A percentile compares a stretch with the other conserved stretches of the same genome.
These are phyloP conservation scores for Centella asiatica DNA, from an alignment of 129 eudicot species.

Conservation along the genomic window DNA sequence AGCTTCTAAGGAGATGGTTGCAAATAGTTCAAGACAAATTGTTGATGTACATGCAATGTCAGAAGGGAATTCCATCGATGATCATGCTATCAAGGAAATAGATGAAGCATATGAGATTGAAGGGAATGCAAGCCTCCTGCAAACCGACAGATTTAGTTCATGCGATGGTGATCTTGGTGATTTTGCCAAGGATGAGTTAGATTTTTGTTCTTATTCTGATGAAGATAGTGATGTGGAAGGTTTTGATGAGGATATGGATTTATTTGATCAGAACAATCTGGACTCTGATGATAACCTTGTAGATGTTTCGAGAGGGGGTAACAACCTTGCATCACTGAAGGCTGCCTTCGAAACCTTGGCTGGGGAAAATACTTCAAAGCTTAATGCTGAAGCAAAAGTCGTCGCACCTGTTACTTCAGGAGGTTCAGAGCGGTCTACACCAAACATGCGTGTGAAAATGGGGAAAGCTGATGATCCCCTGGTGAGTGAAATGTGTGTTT, in stretches of 20 bases:
- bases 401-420: constrained; percentile 4
- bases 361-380: constrained; percentile 20
- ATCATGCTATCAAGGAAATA: constrained; percentile 55
- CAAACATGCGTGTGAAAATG: not conserved
- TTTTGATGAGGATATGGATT: constrained; percentile 27
- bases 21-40: constrained; percentile 18
- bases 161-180: constrained; percentile 41
- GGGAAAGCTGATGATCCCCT: constrained; percentile 12
- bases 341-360: constrained; percentile 80
- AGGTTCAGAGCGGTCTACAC: constrained; percentile 16
- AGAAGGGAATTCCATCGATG: constrained; percentile 27
- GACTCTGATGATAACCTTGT: constrained; percentile 21
- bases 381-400: constrained; percentile 16
- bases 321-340: constrained; percentile 53
- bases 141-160: constrained; percentile 57
- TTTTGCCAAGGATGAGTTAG: constrained; percentile 41
- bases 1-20: constrained; percentile 55
- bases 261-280: constrained; percentile 10
- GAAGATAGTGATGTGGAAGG: constrained; percentile 67
- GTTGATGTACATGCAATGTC: constrained; percentile 18
- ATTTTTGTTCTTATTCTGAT: constrained; percentile 36
- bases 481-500: constrained; percentile 49
- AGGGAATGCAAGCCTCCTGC: constrained; percentile 32
- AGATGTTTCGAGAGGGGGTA: constrained; percentile 34
- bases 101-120: constrained; percentile 74